phyloP scores from a whole-genome alignment of 202 grass and related monocot genomes.

The Miscanthus sacchariflorus region DNA sequence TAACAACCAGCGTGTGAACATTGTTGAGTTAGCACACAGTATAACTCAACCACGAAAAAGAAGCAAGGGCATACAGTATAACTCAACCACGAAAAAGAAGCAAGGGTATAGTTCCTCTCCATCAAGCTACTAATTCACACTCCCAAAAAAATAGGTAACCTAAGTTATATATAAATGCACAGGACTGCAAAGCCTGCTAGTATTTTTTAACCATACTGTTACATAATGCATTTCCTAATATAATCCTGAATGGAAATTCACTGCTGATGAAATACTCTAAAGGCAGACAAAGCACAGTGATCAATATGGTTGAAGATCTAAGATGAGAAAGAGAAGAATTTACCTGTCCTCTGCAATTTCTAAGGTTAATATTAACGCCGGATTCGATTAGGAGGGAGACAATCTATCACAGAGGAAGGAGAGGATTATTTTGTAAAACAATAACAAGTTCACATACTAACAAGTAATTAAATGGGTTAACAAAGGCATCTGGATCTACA shows the following conservation, averaged over 20 bases:
- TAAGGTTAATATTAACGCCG: slow-evolving; percentile 94
- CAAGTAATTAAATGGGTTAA: slow-evolving; percentile 3
- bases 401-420: slow-evolving; percentile 56
- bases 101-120: not conserved
- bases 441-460: slow-evolving; percentile 19
- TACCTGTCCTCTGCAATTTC: slow-evolving; percentile 92
- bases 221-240: slow-evolving; percentile 35
- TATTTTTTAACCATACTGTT: slow-evolving; percentile 26
- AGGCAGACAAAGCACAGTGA: slow-evolving; percentile 1
- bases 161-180: slow-evolving; percentile 35
- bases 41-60: slow-evolving; percentile 24
- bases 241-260: slow-evolving; percentile 16
- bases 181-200: slow-evolving; percentile 30
- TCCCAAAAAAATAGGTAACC: not conserved
- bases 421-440: slow-evolving; percentile 44
- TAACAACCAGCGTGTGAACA: not conserved
- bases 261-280: slow-evolving; percentile 21
- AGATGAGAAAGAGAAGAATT: slow-evolving; percentile 33
- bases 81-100: slow-evolving; percentile 20
- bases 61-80: not conserved
- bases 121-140: slow-evolving; percentile 14
- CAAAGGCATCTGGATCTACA: slow-evolving; percentile 1
- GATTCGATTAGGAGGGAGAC: slow-evolving; percentile 96
- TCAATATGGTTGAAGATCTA: slow-evolving; percentile 22
- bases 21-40: not conserved